Percentiles rank a stretch among this genome's conserved stretches.
Conservation (phyloP, 2,329 filamentous ascomycete genomes). For the Neopestalotiopsis sp. region DNA sequence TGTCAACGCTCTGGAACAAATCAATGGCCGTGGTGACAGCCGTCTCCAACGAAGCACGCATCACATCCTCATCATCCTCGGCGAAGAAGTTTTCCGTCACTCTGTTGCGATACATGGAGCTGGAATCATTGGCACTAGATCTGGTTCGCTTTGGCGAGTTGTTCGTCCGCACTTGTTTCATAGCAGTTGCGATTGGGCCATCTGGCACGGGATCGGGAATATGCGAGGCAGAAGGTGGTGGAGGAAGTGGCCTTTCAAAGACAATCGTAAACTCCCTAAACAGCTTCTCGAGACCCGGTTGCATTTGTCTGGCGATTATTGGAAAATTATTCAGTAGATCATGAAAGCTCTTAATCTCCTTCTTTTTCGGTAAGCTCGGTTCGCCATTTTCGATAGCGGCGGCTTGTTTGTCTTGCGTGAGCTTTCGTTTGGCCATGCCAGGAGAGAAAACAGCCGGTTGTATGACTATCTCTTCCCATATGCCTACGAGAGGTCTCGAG, state of each 20-base stretch:
- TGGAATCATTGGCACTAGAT: conserved; percentile 42
- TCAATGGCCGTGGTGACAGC: conserved; percentile 94
- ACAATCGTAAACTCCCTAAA: conserved; percentile 89
- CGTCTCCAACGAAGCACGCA: conserved; percentile 87
- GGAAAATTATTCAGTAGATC: conserved; percentile 92
- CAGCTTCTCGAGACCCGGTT: conserved; percentile 84
- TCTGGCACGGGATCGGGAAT: conserved; percentile 65
- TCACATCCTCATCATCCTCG: conserved; percentile 89
- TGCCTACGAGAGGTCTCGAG: conserved; percentile 83
- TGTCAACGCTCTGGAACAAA: conserved; percentile 93
- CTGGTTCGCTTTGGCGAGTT: conserved; percentile 45
- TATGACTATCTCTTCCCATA: conserved; percentile 78
- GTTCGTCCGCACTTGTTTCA: conserved; percentile 60
- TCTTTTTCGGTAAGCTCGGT: conserved; percentile 70
- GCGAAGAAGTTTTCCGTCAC: conserved; percentile 72
- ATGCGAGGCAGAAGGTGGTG: conserved; percentile 67
- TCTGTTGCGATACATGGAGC: conserved; percentile 44
- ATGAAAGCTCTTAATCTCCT: conserved; percentile 88
- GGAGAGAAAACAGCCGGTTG: conserved; percentile 66
- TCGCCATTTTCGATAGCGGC: conserved; percentile 48
- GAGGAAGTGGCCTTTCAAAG: conserved; percentile 83
- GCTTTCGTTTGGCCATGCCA: conserved; percentile 45
- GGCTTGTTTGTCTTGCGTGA: conserved; percentile 43
- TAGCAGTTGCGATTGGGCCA: conserved; percentile 60
- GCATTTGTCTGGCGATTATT: conserved; percentile 96